These are phyloP conservation scores for Lentinula novae-zelandiae DNA, from an alignment of 1,284 basidiomycete species.

Conservation along the genomic window DNA sequence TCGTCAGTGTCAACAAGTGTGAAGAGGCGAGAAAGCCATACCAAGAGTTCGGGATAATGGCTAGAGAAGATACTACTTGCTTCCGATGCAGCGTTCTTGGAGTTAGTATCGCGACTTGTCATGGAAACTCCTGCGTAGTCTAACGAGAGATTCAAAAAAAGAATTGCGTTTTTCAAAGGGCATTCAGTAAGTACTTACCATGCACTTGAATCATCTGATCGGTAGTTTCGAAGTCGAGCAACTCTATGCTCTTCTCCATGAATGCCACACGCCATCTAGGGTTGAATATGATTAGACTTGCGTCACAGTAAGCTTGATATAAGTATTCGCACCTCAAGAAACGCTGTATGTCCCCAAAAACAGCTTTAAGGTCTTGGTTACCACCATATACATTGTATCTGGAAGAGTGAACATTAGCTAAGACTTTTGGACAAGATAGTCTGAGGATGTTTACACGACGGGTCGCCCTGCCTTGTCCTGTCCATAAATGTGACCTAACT, in stretches of 20 bases:
- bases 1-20: background rate
- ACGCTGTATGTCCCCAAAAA: slow-evolving; percentile 67
- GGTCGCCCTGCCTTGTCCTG: slow-evolving; percentile 65
- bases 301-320: background rate
- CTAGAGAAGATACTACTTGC: slow-evolving; percentile 67
- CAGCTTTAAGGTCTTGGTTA: slow-evolving; percentile 55
- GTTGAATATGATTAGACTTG: background rate
- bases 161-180: background rate
- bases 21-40: slow-evolving; percentile 28
- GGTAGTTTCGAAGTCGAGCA: slow-evolving; percentile 66
- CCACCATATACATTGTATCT: slow-evolving; percentile 77
- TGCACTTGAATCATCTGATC: slow-evolving; percentile 77
- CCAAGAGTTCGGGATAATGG: slow-evolving; percentile 76
- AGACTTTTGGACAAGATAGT: background rate
- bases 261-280: slow-evolving; percentile 71
- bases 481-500: slow-evolving; percentile 62
- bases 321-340: slow-evolving; percentile 56
- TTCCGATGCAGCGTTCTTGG: slow-evolving; percentile 70
- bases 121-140: slow-evolving; percentile 74
- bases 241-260: slow-evolving; percentile 63
- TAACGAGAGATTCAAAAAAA: slow-evolving; percentile 20
- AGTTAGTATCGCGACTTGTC: slow-evolving; percentile 63
- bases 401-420: background rate
- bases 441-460: slow-evolving; percentile 44
- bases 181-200: slow-evolving; percentile 33